Percentiles rank a stretch among this genome's conserved stretches.
Conservation (phyloP, 2,329 filamentous ascomycete genomes). For the Fusarium napiforme region DNA sequence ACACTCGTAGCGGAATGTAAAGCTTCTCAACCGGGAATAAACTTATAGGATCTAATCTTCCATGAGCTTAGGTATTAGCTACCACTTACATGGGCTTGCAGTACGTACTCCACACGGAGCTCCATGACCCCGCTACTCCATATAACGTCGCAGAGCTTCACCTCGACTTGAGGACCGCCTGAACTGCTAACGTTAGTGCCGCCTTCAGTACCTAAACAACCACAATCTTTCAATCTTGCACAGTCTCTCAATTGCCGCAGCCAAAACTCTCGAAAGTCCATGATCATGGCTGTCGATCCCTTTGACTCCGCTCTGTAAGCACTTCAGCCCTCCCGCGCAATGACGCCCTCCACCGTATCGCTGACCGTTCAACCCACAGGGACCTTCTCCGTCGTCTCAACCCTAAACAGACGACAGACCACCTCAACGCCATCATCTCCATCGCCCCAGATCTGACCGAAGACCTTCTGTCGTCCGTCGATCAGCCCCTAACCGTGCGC, state of each 20-base stretch:
- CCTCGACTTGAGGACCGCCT: slow-evolving; percentile 10
- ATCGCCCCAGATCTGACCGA: slow-evolving; percentile 94
- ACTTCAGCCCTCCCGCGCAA: slow-evolving; percentile 1
- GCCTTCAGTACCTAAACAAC: not conserved
- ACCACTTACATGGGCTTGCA: slow-evolving; percentile 5
- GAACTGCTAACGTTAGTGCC: slow-evolving; percentile 1
- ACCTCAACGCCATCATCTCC: slow-evolving; percentile 88
- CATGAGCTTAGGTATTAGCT: not conserved
- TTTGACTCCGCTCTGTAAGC: slow-evolving; percentile 82
- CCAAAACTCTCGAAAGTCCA: not conserved
- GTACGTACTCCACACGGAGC: slow-evolving; percentile 36
- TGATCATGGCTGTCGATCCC: slow-evolving; percentile 67
- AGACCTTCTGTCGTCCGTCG: slow-evolving; percentile 96
- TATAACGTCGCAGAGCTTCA: slow-evolving; percentile 37
- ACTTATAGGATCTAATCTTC: not conserved
- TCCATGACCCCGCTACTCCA: slow-evolving; percentile 41
- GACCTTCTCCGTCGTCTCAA: slow-evolving; percentile 98
- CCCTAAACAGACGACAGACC: slow-evolving; percentile 87
- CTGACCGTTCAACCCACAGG: slow-evolving; percentile 59
- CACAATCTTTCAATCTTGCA: not conserved
- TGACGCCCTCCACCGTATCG: slow-evolving; percentile 4
- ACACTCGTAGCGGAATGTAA: not conserved
- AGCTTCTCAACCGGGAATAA: not conserved
- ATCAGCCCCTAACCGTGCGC: slow-evolving; percentile 89
- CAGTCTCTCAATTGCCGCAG: not conserved